phyloP scores from a whole-genome alignment of 2,329 filamentous ascomycete species.

The Xylariaceae sp. region DNA sequence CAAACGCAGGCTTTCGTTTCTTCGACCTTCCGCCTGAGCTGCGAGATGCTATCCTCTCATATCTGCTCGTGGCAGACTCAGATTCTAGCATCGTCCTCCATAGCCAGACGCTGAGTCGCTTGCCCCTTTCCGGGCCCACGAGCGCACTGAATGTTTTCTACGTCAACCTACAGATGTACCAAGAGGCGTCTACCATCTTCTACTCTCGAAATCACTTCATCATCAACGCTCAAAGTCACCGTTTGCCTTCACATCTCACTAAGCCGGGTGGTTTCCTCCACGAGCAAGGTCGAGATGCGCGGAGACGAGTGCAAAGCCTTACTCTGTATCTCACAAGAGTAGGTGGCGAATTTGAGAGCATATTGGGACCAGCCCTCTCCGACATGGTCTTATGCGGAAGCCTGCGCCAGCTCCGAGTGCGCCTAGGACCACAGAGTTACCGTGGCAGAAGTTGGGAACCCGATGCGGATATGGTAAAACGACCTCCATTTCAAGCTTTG shows the following conservation, averaged over 20 bases:
- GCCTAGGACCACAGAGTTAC: slow-evolving; percentile 27
- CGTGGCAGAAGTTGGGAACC: slow-evolving; percentile 13
- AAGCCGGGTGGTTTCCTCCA: slow-evolving; percentile 35
- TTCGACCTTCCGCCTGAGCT: slow-evolving; percentile 37
- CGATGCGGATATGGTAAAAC: slow-evolving; percentile 27
- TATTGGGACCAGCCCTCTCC: slow-evolving; percentile 32
- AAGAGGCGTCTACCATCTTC: slow-evolving; percentile 37
- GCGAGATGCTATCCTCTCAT: slow-evolving; percentile 29
- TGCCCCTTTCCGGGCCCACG: slow-evolving; percentile 12
- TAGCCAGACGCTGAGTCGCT: slow-evolving; percentile 23
- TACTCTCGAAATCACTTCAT: slow-evolving; percentile 35
- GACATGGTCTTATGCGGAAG: slow-evolving; percentile 37
- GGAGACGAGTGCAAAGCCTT: slow-evolving; percentile 33
- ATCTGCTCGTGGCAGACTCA: slow-evolving; percentile 29
- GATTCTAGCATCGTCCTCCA: slow-evolving; percentile 29
- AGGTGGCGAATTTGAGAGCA: slow-evolving; percentile 36
- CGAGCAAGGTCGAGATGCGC: slow-evolving; percentile 30
- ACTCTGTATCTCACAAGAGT: slow-evolving; percentile 33
- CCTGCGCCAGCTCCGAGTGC: slow-evolving; percentile 31
- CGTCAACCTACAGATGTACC: slow-evolving; percentile 38
- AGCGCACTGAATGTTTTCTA: slow-evolving; percentile 31
- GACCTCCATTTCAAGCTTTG: slow-evolving; percentile 39
- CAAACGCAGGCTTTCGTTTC: slow-evolving; percentile 29
- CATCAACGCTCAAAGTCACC: slow-evolving; percentile 34
- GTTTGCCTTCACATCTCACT: slow-evolving; percentile 32